phyloP scores from a whole-genome alignment of 2,329 filamentous ascomycete genomes.

The Elsinoe batatas region DNA sequence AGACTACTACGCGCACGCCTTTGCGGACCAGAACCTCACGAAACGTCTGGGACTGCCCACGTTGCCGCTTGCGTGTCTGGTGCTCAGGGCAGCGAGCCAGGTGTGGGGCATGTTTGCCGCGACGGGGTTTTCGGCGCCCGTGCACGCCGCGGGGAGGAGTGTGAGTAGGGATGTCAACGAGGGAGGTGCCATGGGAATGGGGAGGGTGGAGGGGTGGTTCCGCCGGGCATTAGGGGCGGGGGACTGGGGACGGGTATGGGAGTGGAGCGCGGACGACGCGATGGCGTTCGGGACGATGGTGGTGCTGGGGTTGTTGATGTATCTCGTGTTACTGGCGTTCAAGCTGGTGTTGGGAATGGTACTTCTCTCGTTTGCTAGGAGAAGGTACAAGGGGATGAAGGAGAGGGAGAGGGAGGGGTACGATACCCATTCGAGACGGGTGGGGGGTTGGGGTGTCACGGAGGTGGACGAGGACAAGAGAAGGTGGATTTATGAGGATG shows the following conservation, averaged over 20 bases:
- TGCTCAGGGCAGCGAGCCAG: conserved; percentile 87
- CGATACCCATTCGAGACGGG: conserved; percentile 61
- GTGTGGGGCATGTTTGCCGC: conserved; percentile 98
- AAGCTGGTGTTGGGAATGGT: conserved; percentile 75
- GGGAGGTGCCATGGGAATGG: conserved; percentile 35
- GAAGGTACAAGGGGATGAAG: conserved; percentile 75
- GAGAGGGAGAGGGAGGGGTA: conserved; percentile 43
- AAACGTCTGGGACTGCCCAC: conserved; percentile 83
- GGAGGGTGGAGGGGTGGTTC: conserved; percentile 68
- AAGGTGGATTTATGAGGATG: conserved; percentile 78
- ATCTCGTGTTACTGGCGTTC: conserved; percentile 71
- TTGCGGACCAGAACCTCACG: conserved; percentile 80
- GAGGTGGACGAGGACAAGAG: conserved; percentile 84
- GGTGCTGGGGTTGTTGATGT: conserved; percentile 73
- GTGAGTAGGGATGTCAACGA: conserved; percentile 43
- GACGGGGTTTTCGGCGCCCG: conserved; percentile 67
- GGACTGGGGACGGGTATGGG: conserved; percentile 26
- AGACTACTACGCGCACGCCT: conserved; percentile 96
- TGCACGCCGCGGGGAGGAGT: conserved; percentile 38
- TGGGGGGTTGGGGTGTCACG: conserved; percentile 74
- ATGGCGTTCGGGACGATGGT: conserved; percentile 75
- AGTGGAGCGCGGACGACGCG: conserved; percentile 59
- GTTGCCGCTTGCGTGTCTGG: conserved; percentile 85
- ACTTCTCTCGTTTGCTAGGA: conserved; percentile 67
- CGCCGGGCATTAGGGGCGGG: conserved; percentile 67